Percentiles rank a stretch among this genome's conserved stretches.
phyloP scores from a whole-genome alignment of 2,329 filamentous ascomycete species.

The Davidsoniella australis region DNA sequence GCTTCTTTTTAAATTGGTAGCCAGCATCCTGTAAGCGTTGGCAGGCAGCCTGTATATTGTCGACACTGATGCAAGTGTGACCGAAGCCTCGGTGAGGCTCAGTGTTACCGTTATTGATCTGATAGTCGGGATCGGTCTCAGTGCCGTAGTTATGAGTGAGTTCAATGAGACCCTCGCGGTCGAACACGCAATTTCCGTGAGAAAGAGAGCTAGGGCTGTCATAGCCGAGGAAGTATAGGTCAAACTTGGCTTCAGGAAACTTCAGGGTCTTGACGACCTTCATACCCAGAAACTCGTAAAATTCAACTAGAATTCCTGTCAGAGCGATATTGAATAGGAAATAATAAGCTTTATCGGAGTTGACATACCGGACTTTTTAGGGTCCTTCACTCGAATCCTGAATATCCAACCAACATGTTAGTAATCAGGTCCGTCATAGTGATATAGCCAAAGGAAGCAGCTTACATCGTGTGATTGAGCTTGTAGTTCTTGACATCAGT shows the following conservation, averaged over 20 bases:
- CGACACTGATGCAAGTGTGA: constrained; percentile 69
- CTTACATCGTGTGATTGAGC: constrained; percentile 74
- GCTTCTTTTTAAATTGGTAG: constrained; percentile 88
- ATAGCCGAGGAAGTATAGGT: constrained; percentile 89
- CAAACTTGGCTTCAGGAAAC: constrained; percentile 79
- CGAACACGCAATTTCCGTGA: constrained; percentile 51
- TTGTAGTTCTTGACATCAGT: constrained; percentile 68
- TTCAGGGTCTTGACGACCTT: constrained; percentile 64
- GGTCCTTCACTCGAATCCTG: constrained; percentile 90
- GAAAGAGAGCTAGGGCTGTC: constrained; percentile 61
- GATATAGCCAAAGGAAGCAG: not conserved
- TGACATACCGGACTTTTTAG: constrained; percentile 51
- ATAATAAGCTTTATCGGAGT: not conserved
- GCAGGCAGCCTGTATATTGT: constrained; percentile 79
- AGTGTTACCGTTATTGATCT: constrained; percentile 74
- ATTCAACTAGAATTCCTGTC: constrained; percentile 44
- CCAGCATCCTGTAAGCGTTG: constrained; percentile 76
- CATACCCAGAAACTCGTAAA: constrained; percentile 87
- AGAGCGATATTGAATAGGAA: not conserved
- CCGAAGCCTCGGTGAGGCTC: constrained; percentile 74
- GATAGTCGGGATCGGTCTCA: constrained; percentile 66
- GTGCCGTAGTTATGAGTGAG: constrained; percentile 77
- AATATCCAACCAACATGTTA: not conserved
- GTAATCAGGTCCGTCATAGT: not conserved
- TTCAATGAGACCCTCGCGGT: constrained; percentile 81